These are phyloP conservation scores for Allium fistulosum DNA, from an alignment of 106 monocot genomes.

Conservation along the genomic window DNA sequence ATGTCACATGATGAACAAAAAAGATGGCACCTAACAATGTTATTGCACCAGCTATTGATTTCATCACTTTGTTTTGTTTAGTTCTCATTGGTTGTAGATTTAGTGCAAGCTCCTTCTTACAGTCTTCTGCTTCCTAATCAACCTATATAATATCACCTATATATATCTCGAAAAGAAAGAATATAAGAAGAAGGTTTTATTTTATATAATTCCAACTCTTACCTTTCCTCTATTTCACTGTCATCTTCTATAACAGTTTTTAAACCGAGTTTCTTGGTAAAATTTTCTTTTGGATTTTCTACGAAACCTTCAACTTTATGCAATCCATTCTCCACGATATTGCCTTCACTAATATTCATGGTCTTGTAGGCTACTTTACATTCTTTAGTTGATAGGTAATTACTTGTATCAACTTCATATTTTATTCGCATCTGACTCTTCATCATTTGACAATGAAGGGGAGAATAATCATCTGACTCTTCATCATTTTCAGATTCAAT, in stretches of 20 bases:
- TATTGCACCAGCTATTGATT: conserved; percentile 40
- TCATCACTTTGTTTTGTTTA: conserved; percentile 24
- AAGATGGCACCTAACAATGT: conserved; percentile 30
- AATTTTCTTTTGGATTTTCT: not conserved
- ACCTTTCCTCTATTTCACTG: conserved; percentile 2
- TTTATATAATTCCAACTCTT: no score
- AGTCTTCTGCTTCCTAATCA: not conserved
- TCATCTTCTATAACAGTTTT: conserved; percentile 1
- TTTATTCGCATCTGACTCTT: not conserved
- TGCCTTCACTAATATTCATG: not conserved
- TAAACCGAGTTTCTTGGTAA: not conserved
- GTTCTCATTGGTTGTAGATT: not conserved
- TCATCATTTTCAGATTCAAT: conserved; percentile 3
- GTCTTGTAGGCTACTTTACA: not conserved
- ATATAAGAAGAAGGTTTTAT: not conserved
- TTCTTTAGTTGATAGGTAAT: not conserved
- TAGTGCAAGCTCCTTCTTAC: conserved; percentile 1
- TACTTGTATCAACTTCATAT: not conserved
- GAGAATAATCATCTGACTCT: not conserved
- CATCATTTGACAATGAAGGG: not conserved
- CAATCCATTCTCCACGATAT: not conserved
- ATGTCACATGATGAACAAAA: conserved; percentile 35
- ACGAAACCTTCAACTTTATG: not conserved
- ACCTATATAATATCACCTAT: not conserved
- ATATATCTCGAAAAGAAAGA: not conserved